Percentiles rank a stretch among this genome's conserved stretches.
Evolutionary conservation across 1,139 yeast genomes (phyloP).

Genomic region (Kazachstania sp.): DNA sequence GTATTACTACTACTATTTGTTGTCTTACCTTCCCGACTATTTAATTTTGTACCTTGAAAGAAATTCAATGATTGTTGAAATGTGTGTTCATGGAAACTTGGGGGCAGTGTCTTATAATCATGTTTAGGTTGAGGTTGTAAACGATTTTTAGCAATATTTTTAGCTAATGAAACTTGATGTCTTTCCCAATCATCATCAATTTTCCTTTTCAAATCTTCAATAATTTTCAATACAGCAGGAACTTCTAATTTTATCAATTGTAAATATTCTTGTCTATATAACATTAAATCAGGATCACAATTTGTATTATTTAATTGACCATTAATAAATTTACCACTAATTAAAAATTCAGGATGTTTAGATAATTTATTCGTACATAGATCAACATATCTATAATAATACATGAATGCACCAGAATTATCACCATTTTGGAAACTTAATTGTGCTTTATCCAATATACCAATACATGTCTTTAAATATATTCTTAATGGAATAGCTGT

Average conservation of each 20-base stretch:
- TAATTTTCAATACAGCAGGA: slow-evolving; percentile 25
- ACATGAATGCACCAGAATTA: slow-evolving; percentile 19
- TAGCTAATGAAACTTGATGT: slow-evolving; percentile 21
- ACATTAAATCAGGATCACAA: slow-evolving; percentile 7
- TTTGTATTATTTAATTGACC: background rate
- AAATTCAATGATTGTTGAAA: slow-evolving; percentile 21
- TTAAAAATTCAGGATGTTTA: slow-evolving; percentile 21
- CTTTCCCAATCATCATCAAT: slow-evolving; percentile 18
- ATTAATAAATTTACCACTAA: background rate
- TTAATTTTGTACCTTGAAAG: slow-evolving; percentile 6
- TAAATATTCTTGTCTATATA: slow-evolving; percentile 21
- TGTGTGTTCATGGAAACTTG: slow-evolving; percentile 21
- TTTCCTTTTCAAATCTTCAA: slow-evolving; percentile 20
- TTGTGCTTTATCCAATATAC: slow-evolving; percentile 27
- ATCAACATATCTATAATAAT: slow-evolving; percentile 28
- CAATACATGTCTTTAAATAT: slow-evolving; percentile 27
- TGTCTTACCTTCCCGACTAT: background rate
- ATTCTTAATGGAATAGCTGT: slow-evolving; percentile 23
- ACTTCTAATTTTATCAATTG: slow-evolving; percentile 28
- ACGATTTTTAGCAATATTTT: slow-evolving; percentile 19
- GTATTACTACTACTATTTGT: background rate
- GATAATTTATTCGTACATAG: slow-evolving; percentile 26
- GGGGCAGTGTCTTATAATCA: slow-evolving; percentile 12
- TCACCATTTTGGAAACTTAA: slow-evolving; percentile 20
- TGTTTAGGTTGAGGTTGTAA: slow-evolving; percentile 3